A percentile compares a stretch with the other conserved stretches of the same genome.
phyloP scores from a whole-genome alignment of 31 red algal genomes.

The Odonthalia washingtoniensis region DNA sequence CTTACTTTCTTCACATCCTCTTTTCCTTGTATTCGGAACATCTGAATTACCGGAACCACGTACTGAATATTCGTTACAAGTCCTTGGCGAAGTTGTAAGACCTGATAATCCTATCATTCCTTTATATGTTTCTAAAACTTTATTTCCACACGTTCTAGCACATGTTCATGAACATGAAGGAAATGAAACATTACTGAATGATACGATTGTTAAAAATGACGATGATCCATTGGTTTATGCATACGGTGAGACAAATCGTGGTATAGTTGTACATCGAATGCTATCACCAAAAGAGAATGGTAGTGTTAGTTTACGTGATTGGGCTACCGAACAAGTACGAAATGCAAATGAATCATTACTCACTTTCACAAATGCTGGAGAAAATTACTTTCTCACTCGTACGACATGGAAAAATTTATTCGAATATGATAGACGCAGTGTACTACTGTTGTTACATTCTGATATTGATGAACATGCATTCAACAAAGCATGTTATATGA shows the following conservation, averaged over 20 bases:
- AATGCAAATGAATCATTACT: too few relatives aligned
- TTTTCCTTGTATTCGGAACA: neutral
- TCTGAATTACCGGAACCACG: neutral
- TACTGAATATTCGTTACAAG: neutral
- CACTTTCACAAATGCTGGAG: neutral
- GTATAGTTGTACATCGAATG: too few relatives aligned
- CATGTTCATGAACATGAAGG: neutral
- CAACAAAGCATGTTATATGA: too few relatives aligned
- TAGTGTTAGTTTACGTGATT: too few relatives aligned
- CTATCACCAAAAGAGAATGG: too few relatives aligned
- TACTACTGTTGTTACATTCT: constrained; percentile 26
- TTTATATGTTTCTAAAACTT: neutral
- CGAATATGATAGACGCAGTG: constrained; percentile 35
- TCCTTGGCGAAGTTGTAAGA: neutral
- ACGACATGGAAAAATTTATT: constrained; percentile 5
- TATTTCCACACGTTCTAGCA: neutral
- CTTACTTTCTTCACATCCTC: neutral
- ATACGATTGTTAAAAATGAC: too few relatives aligned
- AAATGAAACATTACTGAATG: too few relatives aligned
- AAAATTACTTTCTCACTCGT: neutral
- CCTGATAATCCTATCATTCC: neutral
- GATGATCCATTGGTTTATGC: too few relatives aligned
- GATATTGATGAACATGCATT: too few relatives aligned
- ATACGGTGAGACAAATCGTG: too few relatives aligned
- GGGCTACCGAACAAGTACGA: too few relatives aligned